phyloP scores from a whole-genome alignment of 345 rosid species.

The Sonneratia caseolaris region DNA sequence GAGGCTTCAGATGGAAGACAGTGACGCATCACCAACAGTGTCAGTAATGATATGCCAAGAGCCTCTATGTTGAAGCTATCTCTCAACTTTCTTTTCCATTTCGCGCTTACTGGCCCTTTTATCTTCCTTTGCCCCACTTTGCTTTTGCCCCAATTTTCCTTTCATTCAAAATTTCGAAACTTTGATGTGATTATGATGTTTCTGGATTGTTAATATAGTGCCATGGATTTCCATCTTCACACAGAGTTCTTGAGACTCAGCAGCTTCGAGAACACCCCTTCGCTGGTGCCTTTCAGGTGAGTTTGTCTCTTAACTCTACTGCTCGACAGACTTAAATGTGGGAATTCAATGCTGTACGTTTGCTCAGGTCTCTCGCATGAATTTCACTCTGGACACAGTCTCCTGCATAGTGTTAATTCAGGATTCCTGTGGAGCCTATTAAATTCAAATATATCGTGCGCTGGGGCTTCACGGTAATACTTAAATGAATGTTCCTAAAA shows the following conservation, averaged over 20 bases:
- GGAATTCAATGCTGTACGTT: not conserved
- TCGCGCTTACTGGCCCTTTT: not conserved
- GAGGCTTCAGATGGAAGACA: conserved; percentile 2
- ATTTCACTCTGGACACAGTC: not conserved
- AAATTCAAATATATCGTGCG: not conserved
- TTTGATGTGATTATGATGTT: not conserved
- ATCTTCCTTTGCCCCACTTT: not conserved
- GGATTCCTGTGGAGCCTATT: not conserved
- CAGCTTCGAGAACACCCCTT: not conserved
- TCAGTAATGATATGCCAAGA: not conserved
- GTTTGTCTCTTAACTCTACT: not conserved
- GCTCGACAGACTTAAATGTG: not conserved
- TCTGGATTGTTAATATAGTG: too few species aligned
- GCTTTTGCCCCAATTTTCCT: not conserved
- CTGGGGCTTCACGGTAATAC: too few species aligned
- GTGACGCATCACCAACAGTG: not conserved
- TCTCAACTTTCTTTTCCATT: too few species aligned
- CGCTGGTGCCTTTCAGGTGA: not conserved
- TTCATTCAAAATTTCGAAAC: conserved; percentile 1
- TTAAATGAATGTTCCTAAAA: too few species aligned
- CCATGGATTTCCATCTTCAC: not conserved
- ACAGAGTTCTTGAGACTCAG: not conserved
- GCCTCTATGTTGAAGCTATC: too few species aligned
- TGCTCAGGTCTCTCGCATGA: conserved; percentile 2
- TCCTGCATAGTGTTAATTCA: not conserved